Percentiles rank a stretch among this genome's conserved stretches.
phyloP scores from a whole-genome alignment of 495 filamentous ascomycete genomes.

The Penicillium riverlandense region DNA sequence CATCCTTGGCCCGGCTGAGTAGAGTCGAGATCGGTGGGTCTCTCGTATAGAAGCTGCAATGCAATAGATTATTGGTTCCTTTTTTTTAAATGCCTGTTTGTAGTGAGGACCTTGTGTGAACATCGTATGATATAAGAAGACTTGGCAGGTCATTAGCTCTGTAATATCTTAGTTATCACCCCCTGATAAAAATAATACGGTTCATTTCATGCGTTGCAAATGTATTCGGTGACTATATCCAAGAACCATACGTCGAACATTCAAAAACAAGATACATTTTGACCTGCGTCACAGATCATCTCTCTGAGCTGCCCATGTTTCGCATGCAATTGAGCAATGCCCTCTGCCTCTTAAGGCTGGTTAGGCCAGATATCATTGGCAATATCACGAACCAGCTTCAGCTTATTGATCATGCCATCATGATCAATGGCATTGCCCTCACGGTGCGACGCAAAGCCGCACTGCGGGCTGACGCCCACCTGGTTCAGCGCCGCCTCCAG shows the following conservation, averaged over 20 bases:
- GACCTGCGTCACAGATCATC: too few relatives aligned
- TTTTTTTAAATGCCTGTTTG: too few relatives aligned
- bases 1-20: conserved; percentile 28
- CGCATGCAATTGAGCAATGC: too few relatives aligned
- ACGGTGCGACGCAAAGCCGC: conserved; percentile 70
- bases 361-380: conserved; percentile 67
- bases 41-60: not conserved
- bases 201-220: not conserved
- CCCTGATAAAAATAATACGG: too few relatives aligned
- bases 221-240: conserved; percentile 10
- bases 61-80: too few relatives aligned
- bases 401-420: conserved; percentile 64
- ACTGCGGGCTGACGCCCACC: conserved; percentile 68
- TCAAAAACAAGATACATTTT: conserved; percentile 10
- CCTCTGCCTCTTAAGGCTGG: conserved; percentile 31
- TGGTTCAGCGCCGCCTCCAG: conserved; percentile 61
- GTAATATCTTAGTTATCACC: too few relatives aligned
- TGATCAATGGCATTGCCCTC: conserved; percentile 58
- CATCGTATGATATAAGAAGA: too few relatives aligned
- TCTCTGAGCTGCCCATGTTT: too few relatives aligned
- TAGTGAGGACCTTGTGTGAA: too few relatives aligned
- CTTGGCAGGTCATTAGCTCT: too few relatives aligned
- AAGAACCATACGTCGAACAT: too few relatives aligned
- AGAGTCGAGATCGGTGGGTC: not conserved
- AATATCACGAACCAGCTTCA: conserved; percentile 59